These are phyloP conservation scores for Bretziella fagacearum DNA, from an alignment of 2,329 filamentous ascomycete genomes.

Conservation along the genomic window DNA sequence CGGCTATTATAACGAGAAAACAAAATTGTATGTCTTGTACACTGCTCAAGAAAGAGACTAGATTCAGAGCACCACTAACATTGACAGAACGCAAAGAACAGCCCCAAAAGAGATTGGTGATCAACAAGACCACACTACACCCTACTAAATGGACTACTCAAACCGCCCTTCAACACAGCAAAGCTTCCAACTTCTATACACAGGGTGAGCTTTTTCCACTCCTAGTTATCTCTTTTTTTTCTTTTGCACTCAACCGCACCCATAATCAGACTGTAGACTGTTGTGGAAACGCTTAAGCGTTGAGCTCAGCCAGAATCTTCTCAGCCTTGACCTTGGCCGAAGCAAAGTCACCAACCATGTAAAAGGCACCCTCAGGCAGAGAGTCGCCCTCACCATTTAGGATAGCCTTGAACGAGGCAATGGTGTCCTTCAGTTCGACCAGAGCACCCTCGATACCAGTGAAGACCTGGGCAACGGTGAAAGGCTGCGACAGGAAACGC, in stretches of 20 bases:
- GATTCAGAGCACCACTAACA: conserved; percentile 3
- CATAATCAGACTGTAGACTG: neutral
- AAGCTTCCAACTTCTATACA: conserved; percentile 10
- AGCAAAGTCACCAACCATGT: conserved; percentile 96
- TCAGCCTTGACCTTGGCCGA: conserved; percentile 92
- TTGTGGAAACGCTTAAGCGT: conserved; percentile 24
- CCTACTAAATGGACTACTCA: too few species aligned
- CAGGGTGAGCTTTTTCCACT: conserved; percentile 12
- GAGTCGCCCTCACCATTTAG: conserved; percentile 88
- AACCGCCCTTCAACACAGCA: neutral
- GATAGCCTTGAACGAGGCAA: conserved; percentile 93
- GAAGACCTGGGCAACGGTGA: conserved; percentile 75
- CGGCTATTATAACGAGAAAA: conserved; percentile 21
- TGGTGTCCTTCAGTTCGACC: conserved; percentile 97
- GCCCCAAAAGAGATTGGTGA: too few species aligned
- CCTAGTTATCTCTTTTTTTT: conserved; percentile 13
- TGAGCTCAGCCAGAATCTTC: conserved; percentile 95
- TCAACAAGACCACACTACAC: too few species aligned
- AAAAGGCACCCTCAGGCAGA: conserved; percentile 84
- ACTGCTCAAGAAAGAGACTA: conserved; percentile 42
- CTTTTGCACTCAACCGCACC: conserved; percentile 12
- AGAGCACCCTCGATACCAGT: conserved; percentile 90
- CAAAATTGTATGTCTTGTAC: conserved; percentile 39
- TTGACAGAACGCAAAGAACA: neutral
- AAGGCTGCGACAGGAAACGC: conserved; percentile 98